A percentile compares a stretch with the other conserved stretches of the same genome.
Conservation (phyloP, 345 rosid species). For the Hevea brasiliensis region DNA sequence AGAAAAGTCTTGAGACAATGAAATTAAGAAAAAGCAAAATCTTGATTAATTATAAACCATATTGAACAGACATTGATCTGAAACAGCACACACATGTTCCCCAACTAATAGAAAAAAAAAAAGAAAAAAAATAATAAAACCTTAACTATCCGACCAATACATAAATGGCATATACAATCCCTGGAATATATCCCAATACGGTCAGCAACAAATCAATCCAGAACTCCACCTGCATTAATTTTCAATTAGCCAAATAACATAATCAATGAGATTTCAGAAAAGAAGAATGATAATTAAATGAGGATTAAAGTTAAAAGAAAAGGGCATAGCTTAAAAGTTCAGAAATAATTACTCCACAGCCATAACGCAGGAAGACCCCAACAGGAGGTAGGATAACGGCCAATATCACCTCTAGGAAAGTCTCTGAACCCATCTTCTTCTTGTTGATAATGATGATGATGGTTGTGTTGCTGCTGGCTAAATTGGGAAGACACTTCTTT, state of each 20-base stretch:
- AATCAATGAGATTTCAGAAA: too few relatives aligned
- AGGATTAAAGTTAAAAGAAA: too few relatives aligned
- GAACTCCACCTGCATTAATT: slow-evolving; percentile 69
- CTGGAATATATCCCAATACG: slow-evolving; percentile 73
- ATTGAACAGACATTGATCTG: too few relatives aligned
- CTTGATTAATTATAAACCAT: too few relatives aligned
- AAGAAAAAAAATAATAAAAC: background rate
- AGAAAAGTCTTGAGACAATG: too few relatives aligned
- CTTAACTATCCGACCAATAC: slow-evolving; percentile 60
- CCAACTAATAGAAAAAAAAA: background rate
- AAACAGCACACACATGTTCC: too few relatives aligned
- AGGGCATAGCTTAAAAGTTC: too few relatives aligned
- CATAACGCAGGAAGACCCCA: slow-evolving; percentile 93
- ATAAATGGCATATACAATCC: slow-evolving; percentile 81
- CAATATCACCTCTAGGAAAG: slow-evolving; percentile 73
- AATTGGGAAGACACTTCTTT: background rate
- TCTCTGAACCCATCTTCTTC: slow-evolving; percentile 67
- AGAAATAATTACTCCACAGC: slow-evolving; percentile 60
- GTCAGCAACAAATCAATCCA: slow-evolving; percentile 87
- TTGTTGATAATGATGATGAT: background rate
- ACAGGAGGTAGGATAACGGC: slow-evolving; percentile 90
- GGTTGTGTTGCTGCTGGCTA: background rate
- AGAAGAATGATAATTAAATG: background rate
- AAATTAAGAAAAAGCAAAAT: too few relatives aligned
- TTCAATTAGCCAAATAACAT: background rate